Evolutionary conservation across 441 rosid genomes (phyloP).

Genomic region (Populus hybrid): DNA sequence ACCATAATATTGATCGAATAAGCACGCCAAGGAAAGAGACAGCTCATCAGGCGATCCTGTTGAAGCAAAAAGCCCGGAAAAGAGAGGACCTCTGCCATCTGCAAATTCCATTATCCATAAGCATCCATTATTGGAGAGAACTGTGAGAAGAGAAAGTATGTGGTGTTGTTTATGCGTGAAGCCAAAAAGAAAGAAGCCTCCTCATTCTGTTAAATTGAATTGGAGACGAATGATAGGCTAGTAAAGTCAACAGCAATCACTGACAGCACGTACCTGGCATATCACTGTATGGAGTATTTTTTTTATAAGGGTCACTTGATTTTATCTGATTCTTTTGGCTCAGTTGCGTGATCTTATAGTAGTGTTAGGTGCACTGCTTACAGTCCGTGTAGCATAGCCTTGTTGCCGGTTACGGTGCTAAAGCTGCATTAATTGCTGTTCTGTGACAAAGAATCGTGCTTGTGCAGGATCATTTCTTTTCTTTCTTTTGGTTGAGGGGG

Average conservation of each 20-base stretch:
- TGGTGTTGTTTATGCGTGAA: neutral
- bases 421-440: neutral
- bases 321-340: constrained; percentile 14
- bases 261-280: constrained; percentile 3
- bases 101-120: neutral
- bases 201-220: neutral
- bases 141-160: neutral
- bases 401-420: constrained; percentile 3
- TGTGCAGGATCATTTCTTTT: neutral
- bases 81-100: neutral
- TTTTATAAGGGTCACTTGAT: constrained; percentile 21
- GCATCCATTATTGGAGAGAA: neutral
- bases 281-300: neutral
- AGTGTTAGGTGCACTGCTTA: constrained; percentile 29
- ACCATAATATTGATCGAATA: neutral
- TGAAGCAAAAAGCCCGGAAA: neutral
- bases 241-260: neutral
- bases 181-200: neutral
- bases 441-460: neutral
- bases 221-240: neutral
- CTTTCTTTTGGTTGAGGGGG: neutral
- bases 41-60: neutral
- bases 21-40: neutral
- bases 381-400: constrained; percentile 9
- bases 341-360: constrained; percentile 41